Percentiles rank a stretch among this genome's conserved stretches.
Evolutionary conservation across 1,284 basidiomycete genomes (phyloP).

Genomic region (Boletus subluridellus): DNA sequence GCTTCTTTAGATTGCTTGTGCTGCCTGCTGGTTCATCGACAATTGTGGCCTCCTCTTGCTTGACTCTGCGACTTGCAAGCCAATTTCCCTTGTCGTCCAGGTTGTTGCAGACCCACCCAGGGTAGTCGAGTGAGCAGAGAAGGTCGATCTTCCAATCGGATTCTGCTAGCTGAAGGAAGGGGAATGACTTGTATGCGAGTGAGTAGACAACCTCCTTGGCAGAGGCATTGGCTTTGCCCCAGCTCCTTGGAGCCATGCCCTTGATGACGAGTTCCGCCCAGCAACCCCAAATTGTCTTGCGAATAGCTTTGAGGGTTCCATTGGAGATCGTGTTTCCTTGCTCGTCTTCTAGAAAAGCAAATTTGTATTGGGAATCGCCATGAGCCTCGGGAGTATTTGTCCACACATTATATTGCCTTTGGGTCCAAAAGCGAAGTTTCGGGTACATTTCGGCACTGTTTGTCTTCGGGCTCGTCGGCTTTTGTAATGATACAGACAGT

Average conservation of each 20-base stretch:
- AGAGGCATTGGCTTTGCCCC: background rate
- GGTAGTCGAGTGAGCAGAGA: background rate
- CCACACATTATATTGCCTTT: background rate
- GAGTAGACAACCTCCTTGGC: background rate
- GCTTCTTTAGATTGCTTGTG: background rate
- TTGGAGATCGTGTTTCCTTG: background rate
- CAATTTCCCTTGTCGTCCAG: background rate
- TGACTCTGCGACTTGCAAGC: background rate
- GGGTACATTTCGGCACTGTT: background rate
- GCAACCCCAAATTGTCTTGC: background rate
- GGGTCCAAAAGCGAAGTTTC: background rate
- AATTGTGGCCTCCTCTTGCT: background rate
- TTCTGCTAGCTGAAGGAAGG: background rate
- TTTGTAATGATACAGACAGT: background rate
- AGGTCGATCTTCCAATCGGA: background rate
- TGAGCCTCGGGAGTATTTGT: background rate
- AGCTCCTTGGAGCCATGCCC: background rate
- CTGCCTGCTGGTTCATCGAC: background rate
- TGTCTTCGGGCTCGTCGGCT: background rate
- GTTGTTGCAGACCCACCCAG: background rate
- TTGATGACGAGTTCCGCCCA: background rate
- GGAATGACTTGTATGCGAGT: background rate
- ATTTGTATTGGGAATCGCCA: background rate
- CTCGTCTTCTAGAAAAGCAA: background rate
- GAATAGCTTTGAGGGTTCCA: background rate